Evolutionary conservation across 164 flowering plant species (phyloP), one percentile per base, ranked within the genome.

Genomic region (Cinnamomum micranthum): DNA sequence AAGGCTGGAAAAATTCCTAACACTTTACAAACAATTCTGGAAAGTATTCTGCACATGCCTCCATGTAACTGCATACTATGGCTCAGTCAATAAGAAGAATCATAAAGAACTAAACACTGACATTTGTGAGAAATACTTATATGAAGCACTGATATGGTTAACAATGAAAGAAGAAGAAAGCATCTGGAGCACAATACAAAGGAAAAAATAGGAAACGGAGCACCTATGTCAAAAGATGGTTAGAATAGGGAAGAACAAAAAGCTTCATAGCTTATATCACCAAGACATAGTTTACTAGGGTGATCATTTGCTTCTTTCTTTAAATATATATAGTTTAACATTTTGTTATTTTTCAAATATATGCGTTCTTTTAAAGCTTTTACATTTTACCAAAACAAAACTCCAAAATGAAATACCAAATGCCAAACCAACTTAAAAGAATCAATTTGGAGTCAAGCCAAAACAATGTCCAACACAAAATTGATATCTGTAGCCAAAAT

Each of bases 1-100:
- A 96, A 77, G 20, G 81, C 88, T 31, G 99, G 99, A 77, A 96
- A 96, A 68, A 96, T 84, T 35, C 79, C 86, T 81, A 92, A 68
- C 58, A 94, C 83, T 86, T 85, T 92, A 80, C 92, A 87, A 85
- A 92, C 90, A 71, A 89, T 82, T 50, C 80, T 72, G 69, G 94
- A 90, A 3, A 96, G 88, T 50, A 76, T 74, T 84, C 83, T 90
- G 82, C 97, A 96, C 98, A 96, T 88, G 51, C 83, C 91, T 73
- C 95, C 92, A 87, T 96, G 99, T 78, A 96, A 81, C 99, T 96
- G 91, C 86, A 85, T 50, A 66, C 17, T 31, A 22, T 27, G 33
- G 68, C 51, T 55, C 74, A 70, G 24, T 28, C 67, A 65, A 41
- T 41, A 41, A 62, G 51, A 10, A 28, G 27, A 66, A 28, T 25